A percentile compares a stretch with the other conserved stretches of the same genome.
phyloP scores from a whole-genome alignment of 1,284 basidiomycete species.

The Pseudozyma sp. region DNA sequence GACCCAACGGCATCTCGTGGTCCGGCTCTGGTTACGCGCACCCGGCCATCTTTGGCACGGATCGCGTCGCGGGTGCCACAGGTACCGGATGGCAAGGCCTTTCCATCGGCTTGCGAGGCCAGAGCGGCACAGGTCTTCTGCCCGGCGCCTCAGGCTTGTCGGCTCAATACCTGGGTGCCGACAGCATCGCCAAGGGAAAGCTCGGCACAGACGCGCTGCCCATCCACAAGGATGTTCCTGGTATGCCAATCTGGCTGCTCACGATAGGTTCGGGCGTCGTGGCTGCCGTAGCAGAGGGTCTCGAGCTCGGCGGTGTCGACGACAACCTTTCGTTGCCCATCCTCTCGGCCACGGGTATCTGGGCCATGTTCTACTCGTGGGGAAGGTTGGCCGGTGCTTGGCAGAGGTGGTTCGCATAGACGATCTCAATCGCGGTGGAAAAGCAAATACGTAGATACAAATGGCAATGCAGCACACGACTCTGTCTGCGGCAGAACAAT shows the following conservation, averaged over 20 bases:
- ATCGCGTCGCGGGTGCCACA: conserved; percentile 29
- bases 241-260: conserved; percentile 60
- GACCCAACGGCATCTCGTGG: conserved; percentile 62
- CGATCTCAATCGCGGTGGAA: not conserved
- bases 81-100: conserved; percentile 59
- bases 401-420: conserved; percentile 32
- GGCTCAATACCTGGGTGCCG: conserved; percentile 33
- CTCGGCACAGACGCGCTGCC: conserved; percentile 32
- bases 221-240: conserved; percentile 39
- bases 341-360: conserved; percentile 84
- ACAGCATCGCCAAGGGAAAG: conserved; percentile 39
- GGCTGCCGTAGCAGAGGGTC: conserved; percentile 69
- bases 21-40: conserved; percentile 39
- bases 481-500: no score
- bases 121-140: conserved; percentile 30
- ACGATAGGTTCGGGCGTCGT: conserved; percentile 62
- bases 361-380: conserved; percentile 69
- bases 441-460: not conserved
- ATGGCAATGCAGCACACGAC: no score
- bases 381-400: conserved; percentile 37
- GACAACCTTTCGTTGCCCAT: conserved; percentile 95
- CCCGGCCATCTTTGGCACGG: conserved; percentile 59
- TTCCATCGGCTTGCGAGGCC: conserved; percentile 38
- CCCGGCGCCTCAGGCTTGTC: conserved; percentile 28
- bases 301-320: conserved; percentile 85